Conservation (phyloP, 371 early-diverging fungal genomes). For the Lichtheimia corymbifera region DNA sequence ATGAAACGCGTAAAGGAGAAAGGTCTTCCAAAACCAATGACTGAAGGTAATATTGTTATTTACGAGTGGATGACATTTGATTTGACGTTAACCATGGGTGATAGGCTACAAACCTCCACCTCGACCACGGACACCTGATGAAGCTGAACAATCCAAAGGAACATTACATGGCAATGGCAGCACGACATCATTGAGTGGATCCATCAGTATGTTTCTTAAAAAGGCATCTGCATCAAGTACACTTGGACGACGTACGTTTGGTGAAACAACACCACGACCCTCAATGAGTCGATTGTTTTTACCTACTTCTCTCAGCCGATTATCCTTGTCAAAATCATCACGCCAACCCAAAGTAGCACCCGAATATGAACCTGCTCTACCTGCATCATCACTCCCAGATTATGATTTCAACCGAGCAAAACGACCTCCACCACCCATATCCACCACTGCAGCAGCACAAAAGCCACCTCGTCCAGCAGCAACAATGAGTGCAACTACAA, state of each 20-base stretch:
- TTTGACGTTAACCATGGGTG: background rate
- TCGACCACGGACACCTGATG: conserved; percentile 9
- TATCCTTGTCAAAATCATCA: conserved; percentile 10
- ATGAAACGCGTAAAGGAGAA: conserved; percentile 10
- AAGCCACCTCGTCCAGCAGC: conserved; percentile 5
- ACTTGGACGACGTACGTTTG: conserved; percentile 1
- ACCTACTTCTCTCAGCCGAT: conserved; percentile 9
- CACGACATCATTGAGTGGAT: conserved; percentile 9
- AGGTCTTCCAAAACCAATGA: conserved; percentile 18
- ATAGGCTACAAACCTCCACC: conserved; percentile 16
- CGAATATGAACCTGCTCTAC: background rate
- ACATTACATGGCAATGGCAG: conserved; percentile 1
- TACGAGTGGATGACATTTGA: background rate
- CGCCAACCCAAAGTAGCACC: conserved; percentile 7
- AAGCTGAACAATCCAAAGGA: too few species aligned
- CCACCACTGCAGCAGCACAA: background rate
- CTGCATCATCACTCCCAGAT: conserved; percentile 4
- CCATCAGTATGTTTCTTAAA: conserved; percentile 7
- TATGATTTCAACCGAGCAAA: background rate
- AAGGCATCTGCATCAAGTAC: conserved; percentile 7
- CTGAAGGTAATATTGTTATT: conserved; percentile 7
- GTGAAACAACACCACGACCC: conserved; percentile 8
- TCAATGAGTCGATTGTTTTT: conserved; percentile 10
- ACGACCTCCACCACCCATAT: background rate
- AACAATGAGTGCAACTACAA: too few species aligned